These are phyloP conservation scores for Rhizopogon vesiculosus DNA, from an alignment of 768 basidiomycete genomes.

Conservation along the genomic window DNA sequence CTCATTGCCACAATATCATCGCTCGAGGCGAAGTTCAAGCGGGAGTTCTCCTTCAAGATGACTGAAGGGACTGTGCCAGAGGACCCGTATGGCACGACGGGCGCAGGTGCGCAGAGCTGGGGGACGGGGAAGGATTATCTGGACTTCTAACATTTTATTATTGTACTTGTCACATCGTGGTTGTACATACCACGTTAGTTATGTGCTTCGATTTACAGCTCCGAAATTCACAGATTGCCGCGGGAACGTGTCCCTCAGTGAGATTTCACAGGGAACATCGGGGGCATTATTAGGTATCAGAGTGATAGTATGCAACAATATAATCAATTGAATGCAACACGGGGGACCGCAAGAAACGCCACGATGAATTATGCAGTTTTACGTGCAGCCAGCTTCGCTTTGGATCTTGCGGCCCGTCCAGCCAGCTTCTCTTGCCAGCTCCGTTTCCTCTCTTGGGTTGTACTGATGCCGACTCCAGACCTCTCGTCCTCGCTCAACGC, in stretches of 20 bases:
- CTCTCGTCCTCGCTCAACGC: constrained; percentile 42
- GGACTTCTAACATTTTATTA: constrained; percentile 37
- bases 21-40: constrained; percentile 73
- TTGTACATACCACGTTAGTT: background rate
- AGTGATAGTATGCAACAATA: background rate
- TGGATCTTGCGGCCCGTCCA: constrained; percentile 30
- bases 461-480: constrained; percentile 55
- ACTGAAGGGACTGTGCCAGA: constrained; percentile 46
- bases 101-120: constrained; percentile 39
- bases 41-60: constrained; percentile 79
- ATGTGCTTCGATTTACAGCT: too few relatives aligned
- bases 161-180: background rate
- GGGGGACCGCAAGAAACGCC: background rate
- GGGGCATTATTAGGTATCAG: background rate
- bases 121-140: constrained; percentile 47
- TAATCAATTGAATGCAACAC: background rate
- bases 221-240: background rate
- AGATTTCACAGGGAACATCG: background rate
- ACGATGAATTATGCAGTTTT: constrained; percentile 6
- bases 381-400: constrained; percentile 23
- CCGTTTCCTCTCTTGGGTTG: constrained; percentile 68
- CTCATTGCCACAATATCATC: constrained; percentile 69
- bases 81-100: constrained; percentile 46
- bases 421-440: constrained; percentile 36
- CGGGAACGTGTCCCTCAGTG: background rate